Evolutionary conservation across 176 grass and related monocot species (phyloP), one percentile per base, ranked within the genome.

Genomic region (Paspalum vaginatum): DNA sequence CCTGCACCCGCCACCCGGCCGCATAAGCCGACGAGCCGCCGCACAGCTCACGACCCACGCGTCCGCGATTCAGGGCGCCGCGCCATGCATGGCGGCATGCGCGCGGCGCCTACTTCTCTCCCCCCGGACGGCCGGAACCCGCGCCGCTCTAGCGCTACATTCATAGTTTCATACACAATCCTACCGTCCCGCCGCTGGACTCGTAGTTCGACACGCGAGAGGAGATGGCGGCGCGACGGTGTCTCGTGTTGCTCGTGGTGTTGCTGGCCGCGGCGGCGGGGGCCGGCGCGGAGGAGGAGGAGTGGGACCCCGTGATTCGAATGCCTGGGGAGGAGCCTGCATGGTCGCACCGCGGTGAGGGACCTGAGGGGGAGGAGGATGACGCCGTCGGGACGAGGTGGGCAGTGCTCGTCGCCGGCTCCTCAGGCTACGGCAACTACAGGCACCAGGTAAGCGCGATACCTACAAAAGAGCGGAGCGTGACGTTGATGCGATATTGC

Each of bases 321-420:
- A 77, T 95, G 82, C 90, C 88, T 22, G 61, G 79, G 11, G 88
- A 91, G 65, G 77, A 71, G 56, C 46, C 76, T 9, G 63, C 65
- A 7, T 11, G 11, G 61, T 3, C 20, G 58, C 4, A 0, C 26
- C 60, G 81, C 25, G 42, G 43, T 0, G 60, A n/a, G 52, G 38
- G 51, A n/a, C 1, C 12, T n/a, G 17, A 56, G 1, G 71, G 53
- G 12, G 64, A 68, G 47, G 68, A 80, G 18, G 89, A 72, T 7
- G 91, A 71, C 59, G 73, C 48, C 54, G 73, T 81, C 48, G 87
- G 90, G n/a, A 97, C 89, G 45, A 92, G 83, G 83, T 98, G 95
- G 91, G 95, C 92, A n/a, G 85, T 98, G 53, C 95, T 98, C 79
- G 89, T 98, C 56, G 92, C 92, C 24, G 95, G 95, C 15, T 98